Percentiles rank a stretch among this genome's conserved stretches.
Evolutionary conservation across 805 yeast genomes (phyloP).

Genomic region (Candida fluviatilis): DNA sequence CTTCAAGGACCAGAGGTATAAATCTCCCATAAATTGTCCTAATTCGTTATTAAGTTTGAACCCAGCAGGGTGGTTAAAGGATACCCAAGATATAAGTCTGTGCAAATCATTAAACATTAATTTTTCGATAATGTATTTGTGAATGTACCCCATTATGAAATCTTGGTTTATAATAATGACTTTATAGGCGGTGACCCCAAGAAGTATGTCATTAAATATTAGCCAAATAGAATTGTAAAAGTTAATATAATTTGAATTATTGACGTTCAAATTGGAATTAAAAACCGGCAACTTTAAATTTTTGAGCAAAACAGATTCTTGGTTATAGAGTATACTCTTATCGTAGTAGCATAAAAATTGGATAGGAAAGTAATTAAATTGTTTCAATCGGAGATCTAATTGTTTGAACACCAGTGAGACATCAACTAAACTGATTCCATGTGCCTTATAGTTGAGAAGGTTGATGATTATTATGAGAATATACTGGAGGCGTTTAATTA

Average conservation of each 20-base stretch:
- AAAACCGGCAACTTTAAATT: slow-evolving; percentile 33
- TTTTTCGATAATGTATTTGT: slow-evolving; percentile 28
- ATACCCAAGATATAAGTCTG: slow-evolving; percentile 62
- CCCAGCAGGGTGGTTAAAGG: slow-evolving; percentile 83
- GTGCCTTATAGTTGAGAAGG: slow-evolving; percentile 23
- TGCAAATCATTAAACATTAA: slow-evolving; percentile 45
- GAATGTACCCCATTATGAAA: slow-evolving; percentile 19
- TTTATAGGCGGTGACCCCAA: slow-evolving; percentile 60
- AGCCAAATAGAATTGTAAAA: slow-evolving; percentile 89
- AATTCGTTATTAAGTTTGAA: slow-evolving; percentile 85
- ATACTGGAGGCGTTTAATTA: slow-evolving; percentile 11
- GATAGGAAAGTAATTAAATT: slow-evolving; percentile 71
- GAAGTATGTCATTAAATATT: slow-evolving; percentile 70
- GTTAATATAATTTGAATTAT: slow-evolving; percentile 58
- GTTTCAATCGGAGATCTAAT: slow-evolving; percentile 71
- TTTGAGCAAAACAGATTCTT: slow-evolving; percentile 38
- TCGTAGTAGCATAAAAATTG: slow-evolving; percentile 64
- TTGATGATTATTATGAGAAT: slow-evolving; percentile 15
- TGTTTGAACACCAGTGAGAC: slow-evolving; percentile 70
- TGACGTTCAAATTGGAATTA: slow-evolving; percentile 33
- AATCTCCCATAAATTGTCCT: slow-evolving; percentile 79
- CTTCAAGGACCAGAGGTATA: slow-evolving; percentile 79
- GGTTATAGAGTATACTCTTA: slow-evolving; percentile 34
- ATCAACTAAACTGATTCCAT: slow-evolving; percentile 26
- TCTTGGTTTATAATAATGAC: slow-evolving; percentile 33